Conservation (phyloP, 2,329 filamentous ascomycete genomes). For the Colletotrichum agaves region DNA sequence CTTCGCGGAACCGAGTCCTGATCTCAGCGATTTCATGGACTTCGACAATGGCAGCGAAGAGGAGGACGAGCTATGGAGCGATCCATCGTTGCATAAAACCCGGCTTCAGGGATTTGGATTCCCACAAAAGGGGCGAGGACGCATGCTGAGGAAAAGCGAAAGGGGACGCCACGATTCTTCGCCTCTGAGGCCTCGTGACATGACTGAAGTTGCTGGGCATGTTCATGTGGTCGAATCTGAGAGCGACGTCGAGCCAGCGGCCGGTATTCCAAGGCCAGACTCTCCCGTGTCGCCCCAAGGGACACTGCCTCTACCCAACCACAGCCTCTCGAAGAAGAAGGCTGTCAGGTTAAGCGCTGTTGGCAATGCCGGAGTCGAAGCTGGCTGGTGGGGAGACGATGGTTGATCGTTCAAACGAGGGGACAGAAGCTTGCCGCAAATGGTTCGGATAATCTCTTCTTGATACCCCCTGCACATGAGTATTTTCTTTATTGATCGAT, state of each 20-base stretch:
- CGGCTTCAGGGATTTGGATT: neutral
- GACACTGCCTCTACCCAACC: slow-evolving; percentile 11
- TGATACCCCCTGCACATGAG: slow-evolving; percentile 38
- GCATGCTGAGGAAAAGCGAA: slow-evolving; percentile 17
- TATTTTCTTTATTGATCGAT: slow-evolving; percentile 30
- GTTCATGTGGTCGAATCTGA: slow-evolving; percentile 38
- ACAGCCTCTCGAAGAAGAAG: slow-evolving; percentile 48
- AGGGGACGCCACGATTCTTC: slow-evolving; percentile 25
- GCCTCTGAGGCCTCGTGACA: slow-evolving; percentile 19
- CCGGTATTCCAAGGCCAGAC: slow-evolving; percentile 52
- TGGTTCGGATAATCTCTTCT: slow-evolving; percentile 33
- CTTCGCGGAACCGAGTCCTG: slow-evolving; percentile 48
- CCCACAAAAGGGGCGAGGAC: slow-evolving; percentile 16
- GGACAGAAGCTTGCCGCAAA: slow-evolving; percentile 4
- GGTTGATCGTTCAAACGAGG: slow-evolving; percentile 42
- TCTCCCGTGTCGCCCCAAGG: slow-evolving; percentile 42
- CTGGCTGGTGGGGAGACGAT: slow-evolving; percentile 57
- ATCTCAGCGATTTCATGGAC: slow-evolving; percentile 53
- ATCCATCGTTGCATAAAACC: slow-evolving; percentile 7
- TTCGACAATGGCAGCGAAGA: slow-evolving; percentile 44
- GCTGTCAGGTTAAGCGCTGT: slow-evolving; percentile 56
- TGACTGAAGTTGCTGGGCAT: neutral
- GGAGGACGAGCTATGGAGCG: slow-evolving; percentile 35
- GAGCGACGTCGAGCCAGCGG: slow-evolving; percentile 39
- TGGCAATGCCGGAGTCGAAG: slow-evolving; percentile 45